Evolutionary conservation across 305 asterid species (phyloP).

Genomic region (Fraxinus sp.): DNA sequence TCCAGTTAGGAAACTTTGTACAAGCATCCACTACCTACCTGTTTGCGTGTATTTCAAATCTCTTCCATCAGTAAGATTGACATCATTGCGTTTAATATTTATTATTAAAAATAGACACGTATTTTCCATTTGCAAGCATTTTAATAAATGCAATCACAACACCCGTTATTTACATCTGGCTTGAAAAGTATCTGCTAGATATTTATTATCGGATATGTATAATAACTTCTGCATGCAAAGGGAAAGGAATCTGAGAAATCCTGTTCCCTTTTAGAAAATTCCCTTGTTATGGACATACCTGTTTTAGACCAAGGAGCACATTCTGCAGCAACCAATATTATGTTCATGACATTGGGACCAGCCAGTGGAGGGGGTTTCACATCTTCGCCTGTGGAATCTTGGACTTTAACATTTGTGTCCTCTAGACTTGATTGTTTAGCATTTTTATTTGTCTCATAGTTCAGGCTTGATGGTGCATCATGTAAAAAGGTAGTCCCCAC

Average conservation of each 20-base stretch:
- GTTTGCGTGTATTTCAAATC: not conserved
- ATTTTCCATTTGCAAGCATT: not conserved
- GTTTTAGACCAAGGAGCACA: slow-evolving; percentile 96
- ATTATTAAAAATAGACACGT: not conserved
- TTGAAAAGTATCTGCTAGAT: not conserved
- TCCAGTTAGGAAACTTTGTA: not conserved
- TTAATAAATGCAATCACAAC: not conserved
- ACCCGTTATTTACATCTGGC: not conserved
- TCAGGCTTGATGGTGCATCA: slow-evolving; percentile 30
- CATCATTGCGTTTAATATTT: not conserved
- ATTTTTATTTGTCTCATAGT: slow-evolving; percentile 35
- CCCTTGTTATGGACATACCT: slow-evolving; percentile 43
- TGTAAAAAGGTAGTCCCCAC: slow-evolving; percentile 27
- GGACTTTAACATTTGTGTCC: slow-evolving; percentile 26
- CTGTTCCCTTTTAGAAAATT: not conserved
- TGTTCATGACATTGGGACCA: slow-evolving; percentile 80
- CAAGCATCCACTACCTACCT: not conserved
- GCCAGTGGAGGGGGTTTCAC: slow-evolving; percentile 84
- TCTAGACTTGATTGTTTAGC: slow-evolving; percentile 34
- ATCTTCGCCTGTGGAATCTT: slow-evolving; percentile 42
- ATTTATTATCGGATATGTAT: not conserved
- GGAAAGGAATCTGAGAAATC: not conserved
- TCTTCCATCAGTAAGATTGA: not conserved
- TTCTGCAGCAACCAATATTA: slow-evolving; percentile 77
- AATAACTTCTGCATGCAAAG: slow-evolving; percentile 4